Base-by-base conservation (phyloP, 257 asterid genomes). In the Echites panduratus region DNA sequence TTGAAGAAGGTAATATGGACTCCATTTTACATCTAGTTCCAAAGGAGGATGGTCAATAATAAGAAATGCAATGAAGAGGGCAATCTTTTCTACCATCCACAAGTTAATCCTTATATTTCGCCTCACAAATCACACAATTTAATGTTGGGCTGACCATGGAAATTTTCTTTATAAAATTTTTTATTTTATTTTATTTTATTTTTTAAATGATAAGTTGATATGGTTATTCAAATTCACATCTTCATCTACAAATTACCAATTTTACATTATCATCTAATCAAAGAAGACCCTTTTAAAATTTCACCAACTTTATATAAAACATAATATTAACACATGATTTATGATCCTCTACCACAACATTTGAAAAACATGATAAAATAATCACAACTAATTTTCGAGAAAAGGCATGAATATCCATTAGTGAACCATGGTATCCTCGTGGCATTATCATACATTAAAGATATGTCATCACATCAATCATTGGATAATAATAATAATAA, bases 41-140 rank as follows among this genome's bases (percentile, higher is more conserved):
- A 20, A n/a, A 57, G 52, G 58, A 57, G 32, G 44, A 54, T 35
- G 65, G 64, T 40, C 41, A 70, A 26, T 70, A 4, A 70, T 70
- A 70, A 59, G 68, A 58, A 40, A 72, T 56, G 24, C 44, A 22
- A 24, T 43, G 68, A 44, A 57, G 57, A 73, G 43, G 65, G 61
- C 61, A 66, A 38, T 20, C 49, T 67, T 54, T 35, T 29, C 17
- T 75, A 44, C 20, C 20, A 75, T 75, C 72, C 73, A 41, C 69
- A 67, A 75, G 68, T 56, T 38, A 69, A 56, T 66, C 73, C 70
- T 29, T 49, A 11, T 27, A 68, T 66, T 54, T 74, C 78, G 78
- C 65, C 68, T 47, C 52, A 40, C 10, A n/a, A 70, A 22, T 71
- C n/a, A n/a, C 54, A 41, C 54, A 32, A 17, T 63, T 63, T 38